These are phyloP conservation scores for Rhamnella rubrinervis DNA, from an alignment of 331 rosid species.

Conservation along the genomic window DNA sequence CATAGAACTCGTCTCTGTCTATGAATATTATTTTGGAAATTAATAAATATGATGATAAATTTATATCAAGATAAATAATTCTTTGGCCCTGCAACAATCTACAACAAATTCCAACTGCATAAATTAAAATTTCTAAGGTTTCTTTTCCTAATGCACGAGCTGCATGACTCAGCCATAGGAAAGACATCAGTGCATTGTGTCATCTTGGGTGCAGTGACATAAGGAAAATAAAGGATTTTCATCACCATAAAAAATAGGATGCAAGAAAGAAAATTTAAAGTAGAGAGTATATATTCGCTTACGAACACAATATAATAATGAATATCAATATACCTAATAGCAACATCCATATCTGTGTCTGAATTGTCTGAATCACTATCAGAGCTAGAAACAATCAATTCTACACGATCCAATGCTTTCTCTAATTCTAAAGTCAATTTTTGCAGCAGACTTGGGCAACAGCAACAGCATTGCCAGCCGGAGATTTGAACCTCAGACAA, in stretches of 20 bases:
- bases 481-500: conserved; percentile 45
- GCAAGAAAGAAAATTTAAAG: conserved; percentile 4
- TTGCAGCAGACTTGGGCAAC: conserved; percentile 61
- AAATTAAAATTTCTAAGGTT: neutral
- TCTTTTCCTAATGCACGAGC: neutral
- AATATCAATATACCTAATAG: conserved; percentile 51
- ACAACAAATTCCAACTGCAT: neutral
- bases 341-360: conserved; percentile 43
- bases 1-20: no score
- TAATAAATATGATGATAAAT: no score
- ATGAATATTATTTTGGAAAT: no score
- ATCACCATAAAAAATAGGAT: neutral
- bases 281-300: neutral
- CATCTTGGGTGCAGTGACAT: neutral
- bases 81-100: no score
- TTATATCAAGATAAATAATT: no score
- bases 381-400: conserved; percentile 52
- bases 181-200: neutral
- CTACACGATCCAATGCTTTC: conserved; percentile 46
- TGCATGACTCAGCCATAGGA: neutral
- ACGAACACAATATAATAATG: neutral
- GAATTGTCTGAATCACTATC: conserved; percentile 74
- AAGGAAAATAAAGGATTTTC: neutral
- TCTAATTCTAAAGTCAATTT: conserved; percentile 47
- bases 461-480: conserved; percentile 77